These are phyloP conservation scores for Rubus idaeus DNA, from an alignment of 306 rosid species.

Conservation along the genomic window DNA sequence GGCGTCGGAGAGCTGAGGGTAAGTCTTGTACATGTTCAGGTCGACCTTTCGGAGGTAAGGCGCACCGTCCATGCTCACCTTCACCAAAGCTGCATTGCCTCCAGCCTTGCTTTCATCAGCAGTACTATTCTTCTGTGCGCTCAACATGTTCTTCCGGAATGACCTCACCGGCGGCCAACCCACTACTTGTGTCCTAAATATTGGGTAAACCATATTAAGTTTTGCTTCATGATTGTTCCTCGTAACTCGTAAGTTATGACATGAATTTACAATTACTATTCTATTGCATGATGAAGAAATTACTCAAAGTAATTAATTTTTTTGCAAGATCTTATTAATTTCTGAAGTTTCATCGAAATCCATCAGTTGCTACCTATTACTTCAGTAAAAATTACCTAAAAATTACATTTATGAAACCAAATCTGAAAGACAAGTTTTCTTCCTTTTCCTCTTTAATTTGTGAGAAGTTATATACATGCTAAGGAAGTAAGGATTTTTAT, in stretches of 20 bases:
- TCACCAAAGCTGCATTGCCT: conserved; percentile 47
- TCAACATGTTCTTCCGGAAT: conserved; percentile 64
- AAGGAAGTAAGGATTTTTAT: background rate
- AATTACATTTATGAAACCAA: background rate
- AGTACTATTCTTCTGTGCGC: conserved; percentile 42
- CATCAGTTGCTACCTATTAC: background rate
- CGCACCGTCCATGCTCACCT: conserved; percentile 97
- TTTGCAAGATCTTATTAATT: background rate
- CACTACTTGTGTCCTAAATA: conserved; percentile 77
- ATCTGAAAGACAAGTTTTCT: background rate
- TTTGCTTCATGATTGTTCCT: background rate
- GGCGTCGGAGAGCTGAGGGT: conserved; percentile 77
- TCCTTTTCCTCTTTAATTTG: background rate
- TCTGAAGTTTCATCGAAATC: background rate
- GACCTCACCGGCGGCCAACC: conserved; percentile 98
- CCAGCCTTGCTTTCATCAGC: conserved; percentile 34
- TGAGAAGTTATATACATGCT: background rate
- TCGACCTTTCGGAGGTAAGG: conserved; percentile 95
- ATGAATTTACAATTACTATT: background rate
- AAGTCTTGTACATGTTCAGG: conserved; percentile 55
- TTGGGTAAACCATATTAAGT: background rate
- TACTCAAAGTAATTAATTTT: background rate
- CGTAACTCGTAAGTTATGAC: background rate
- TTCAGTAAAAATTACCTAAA: background rate
- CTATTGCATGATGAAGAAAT: background rate